Evolutionary conservation across 768 basidiomycete genomes (phyloP), one percentile per base, ranked within the genome.

Genomic region (Termitomyces titanicus): DNA sequence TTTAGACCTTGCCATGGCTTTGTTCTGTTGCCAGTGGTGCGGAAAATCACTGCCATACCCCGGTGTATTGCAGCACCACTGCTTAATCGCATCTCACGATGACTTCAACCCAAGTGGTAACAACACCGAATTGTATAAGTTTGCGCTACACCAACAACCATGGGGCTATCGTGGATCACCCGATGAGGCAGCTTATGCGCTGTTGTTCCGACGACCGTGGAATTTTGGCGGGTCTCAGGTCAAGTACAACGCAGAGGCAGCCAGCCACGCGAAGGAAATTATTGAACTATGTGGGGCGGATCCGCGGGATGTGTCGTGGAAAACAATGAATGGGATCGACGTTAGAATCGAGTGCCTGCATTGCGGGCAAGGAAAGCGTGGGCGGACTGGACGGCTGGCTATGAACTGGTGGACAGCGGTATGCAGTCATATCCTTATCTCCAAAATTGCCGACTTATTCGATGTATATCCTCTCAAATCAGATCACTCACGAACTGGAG

Each of bases 401-500:
- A 72, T 73, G 72, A 63, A 53, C n/a, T 74, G 73, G 71, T 66
- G 48, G 34, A 62, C 54, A 48, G 71, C 69, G 43, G 73, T 70
- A 60, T 47, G 66, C 63, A 9, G 15, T 17, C 13, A 12, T 13
- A n/a, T 27, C 8, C 31, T 38, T 22, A 20, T 34, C 25, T 5
- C 20, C 29, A 12, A 10, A 15, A 25, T 6, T 3, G 38, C 18
- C 17, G 11, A 27, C 25, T 49, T 24, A 38, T 17, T 15, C 17
- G 8, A 35, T 33, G 10, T 10, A 48, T n/a, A 24, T 47, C 22
- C 1, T 34, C 15, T 35, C 15, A 15, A 35, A 15, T 15, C 25
- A 46, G 34, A 48, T 53, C 3, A 15, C 17, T 27, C 52, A 53
- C 22, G 52, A 53, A 18, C 5, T 37, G n/a, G 35, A 46, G n/a